Conservation (phyloP, 768 basidiomycete species). For the Kwoniella heveanensis region DNA sequence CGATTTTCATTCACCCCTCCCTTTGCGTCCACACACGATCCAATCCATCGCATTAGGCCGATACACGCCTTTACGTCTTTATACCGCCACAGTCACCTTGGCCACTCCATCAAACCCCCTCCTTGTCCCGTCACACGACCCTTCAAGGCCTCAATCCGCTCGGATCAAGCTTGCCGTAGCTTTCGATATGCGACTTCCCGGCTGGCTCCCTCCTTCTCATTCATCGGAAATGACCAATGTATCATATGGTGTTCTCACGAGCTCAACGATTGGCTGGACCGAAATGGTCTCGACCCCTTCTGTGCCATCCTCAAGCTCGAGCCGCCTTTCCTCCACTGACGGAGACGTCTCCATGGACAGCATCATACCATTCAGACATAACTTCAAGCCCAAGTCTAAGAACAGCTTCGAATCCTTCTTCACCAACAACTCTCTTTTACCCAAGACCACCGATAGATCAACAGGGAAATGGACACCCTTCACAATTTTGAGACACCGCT, state of each 20-base stretch:
- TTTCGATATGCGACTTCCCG: constrained; percentile 82
- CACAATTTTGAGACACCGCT: constrained; percentile 21
- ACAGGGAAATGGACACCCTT: constrained; percentile 21
- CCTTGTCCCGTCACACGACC: constrained; percentile 28
- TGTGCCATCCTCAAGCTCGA: neutral
- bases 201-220: constrained; percentile 71
- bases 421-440: constrained; percentile 11
- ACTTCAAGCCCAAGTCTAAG: constrained; percentile 6
- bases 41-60: constrained; percentile 54
- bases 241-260: constrained; percentile 40
- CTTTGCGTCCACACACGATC: too few relatives aligned
- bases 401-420: constrained; percentile 15
- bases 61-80: constrained; percentile 71
- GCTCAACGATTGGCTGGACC: constrained; percentile 40
- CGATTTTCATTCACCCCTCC: neutral
- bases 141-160: constrained; percentile 63
- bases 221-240: constrained; percentile 33
- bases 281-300: neutral
- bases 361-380: constrained; percentile 1
- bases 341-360: constrained; percentile 3
- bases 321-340: neutral
- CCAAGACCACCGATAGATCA: constrained; percentile 7
- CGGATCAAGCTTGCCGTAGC: constrained; percentile 66
- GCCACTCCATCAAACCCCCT: constrained; percentile 51
- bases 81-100: constrained; percentile 68